Evolutionary conservation across 1,284 basidiomycete species (phyloP).

Genomic region (Pascua sp.): DNA sequence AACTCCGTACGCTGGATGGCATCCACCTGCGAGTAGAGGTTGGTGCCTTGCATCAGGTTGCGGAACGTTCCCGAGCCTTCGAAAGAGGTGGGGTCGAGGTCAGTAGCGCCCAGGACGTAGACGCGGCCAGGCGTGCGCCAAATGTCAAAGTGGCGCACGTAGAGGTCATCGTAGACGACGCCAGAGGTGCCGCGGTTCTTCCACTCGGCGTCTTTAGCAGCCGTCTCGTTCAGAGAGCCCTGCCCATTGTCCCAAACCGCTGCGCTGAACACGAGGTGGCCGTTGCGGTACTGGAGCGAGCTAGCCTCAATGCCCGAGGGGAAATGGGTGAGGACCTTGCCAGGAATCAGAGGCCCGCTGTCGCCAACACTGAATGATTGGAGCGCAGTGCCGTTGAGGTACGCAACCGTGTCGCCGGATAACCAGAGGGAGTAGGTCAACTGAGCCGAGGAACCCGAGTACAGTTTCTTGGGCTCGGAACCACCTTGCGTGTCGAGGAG

Average conservation of each 20-base stretch:
- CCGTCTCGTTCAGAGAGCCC: constrained; percentile 63
- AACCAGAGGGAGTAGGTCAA: constrained; percentile 41
- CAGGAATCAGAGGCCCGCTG: no score
- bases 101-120: constrained; percentile 31
- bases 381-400: constrained; percentile 37
- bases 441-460: constrained; percentile 18
- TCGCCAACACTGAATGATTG: constrained; percentile 18
- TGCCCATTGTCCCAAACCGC: constrained; percentile 61
- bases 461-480: constrained; percentile 18
- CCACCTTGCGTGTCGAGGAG: no score
- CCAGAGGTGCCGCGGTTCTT: constrained; percentile 68
- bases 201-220: constrained; percentile 65
- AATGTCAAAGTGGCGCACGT: constrained; percentile 82
- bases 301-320: constrained; percentile 54
- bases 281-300: constrained; percentile 63
- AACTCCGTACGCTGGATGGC: constrained; percentile 68
- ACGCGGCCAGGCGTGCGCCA: constrained; percentile 71
- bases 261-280: constrained; percentile 60
- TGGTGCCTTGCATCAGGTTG: constrained; percentile 62
- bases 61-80: constrained; percentile 52
- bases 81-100: constrained; percentile 39
- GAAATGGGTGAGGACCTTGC: constrained; percentile 16
- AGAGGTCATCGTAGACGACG: constrained; percentile 71
- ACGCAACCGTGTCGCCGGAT: constrained; percentile 35
- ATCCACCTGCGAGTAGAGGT: constrained; percentile 58